Evolutionary conservation across 2,329 filamentous ascomycete genomes (phyloP).

Genomic region (Colletotrichum eremochloae): DNA sequence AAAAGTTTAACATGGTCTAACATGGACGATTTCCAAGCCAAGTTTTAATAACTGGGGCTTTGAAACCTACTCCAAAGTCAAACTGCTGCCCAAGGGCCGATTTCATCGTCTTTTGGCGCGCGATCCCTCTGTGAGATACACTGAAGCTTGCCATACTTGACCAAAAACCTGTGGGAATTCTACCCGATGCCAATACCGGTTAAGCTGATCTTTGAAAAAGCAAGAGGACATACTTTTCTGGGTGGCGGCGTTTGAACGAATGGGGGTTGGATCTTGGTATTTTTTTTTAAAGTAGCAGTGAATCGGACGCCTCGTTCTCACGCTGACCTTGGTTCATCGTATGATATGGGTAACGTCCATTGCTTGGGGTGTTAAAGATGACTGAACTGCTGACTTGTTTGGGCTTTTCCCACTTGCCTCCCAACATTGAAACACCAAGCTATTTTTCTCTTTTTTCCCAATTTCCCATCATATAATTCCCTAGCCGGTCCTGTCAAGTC

Average conservation of each 20-base stretch:
- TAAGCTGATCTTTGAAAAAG: constrained; percentile 21
- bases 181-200: constrained; percentile 9
- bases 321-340: constrained; percentile 27
- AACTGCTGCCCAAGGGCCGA: background rate
- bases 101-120: background rate
- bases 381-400: constrained; percentile 21
- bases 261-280: constrained; percentile 16
- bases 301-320: constrained; percentile 13
- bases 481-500: background rate
- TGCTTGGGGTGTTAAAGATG: constrained; percentile 2
- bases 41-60: background rate
- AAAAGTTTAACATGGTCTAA: constrained; percentile 3
- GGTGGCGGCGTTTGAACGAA: constrained; percentile 6
- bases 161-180: background rate
- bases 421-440: no score
- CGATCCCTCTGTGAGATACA: background rate
- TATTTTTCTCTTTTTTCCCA: background rate
- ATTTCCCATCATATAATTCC: background rate
- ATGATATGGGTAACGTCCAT: constrained; percentile 2
- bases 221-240: background rate
- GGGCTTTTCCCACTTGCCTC: background rate
- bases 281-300: background rate
- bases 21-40: background rate
- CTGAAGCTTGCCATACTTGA: background rate
- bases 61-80: constrained; percentile 9